Percentiles rank a stretch among this genome's conserved stretches.
Evolutionary conservation across 2,329 filamentous ascomycete genomes (phyloP).

Genomic region (Aureobasidium sp.): DNA sequence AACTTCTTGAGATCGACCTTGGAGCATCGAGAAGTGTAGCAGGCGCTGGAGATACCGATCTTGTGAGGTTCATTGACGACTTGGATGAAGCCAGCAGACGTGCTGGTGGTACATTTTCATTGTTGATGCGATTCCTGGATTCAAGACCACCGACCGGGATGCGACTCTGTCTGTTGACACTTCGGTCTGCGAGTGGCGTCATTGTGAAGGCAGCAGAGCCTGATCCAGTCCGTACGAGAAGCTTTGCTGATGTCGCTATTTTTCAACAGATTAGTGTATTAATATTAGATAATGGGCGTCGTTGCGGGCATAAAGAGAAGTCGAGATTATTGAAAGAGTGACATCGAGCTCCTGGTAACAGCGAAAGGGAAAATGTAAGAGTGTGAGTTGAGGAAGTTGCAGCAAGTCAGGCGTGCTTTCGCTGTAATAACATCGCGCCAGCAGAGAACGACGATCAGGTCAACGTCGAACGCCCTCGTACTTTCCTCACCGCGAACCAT

Average conservation of each 20-base stretch:
- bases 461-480: slow-evolving; percentile 10
- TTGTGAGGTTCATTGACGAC: slow-evolving; percentile 23
- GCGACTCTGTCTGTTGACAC: slow-evolving; percentile 20
- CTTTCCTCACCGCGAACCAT: neutral
- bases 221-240: neutral
- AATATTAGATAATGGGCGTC: neutral
- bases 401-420: slow-evolving; percentile 4
- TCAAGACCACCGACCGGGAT: neutral
- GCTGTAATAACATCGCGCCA: neutral
- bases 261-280: neutral
- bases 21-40: neutral
- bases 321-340: slow-evolving; percentile 10
- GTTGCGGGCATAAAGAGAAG: neutral
- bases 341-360: neutral
- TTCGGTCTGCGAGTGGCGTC: slow-evolving; percentile 21
- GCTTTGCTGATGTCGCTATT: neutral
- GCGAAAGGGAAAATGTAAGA: neutral
- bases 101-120: slow-evolving; percentile 19
- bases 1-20: neutral
- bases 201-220: neutral
- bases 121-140: slow-evolving; percentile 15
- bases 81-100: slow-evolving; percentile 24
- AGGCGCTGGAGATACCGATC: slow-evolving; percentile 6
- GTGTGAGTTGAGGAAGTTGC: neutral
- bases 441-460: neutral